phyloP scores from a whole-genome alignment of 2,329 filamentous ascomycete genomes.

The Sclerotinia sclerotiorum region DNA sequence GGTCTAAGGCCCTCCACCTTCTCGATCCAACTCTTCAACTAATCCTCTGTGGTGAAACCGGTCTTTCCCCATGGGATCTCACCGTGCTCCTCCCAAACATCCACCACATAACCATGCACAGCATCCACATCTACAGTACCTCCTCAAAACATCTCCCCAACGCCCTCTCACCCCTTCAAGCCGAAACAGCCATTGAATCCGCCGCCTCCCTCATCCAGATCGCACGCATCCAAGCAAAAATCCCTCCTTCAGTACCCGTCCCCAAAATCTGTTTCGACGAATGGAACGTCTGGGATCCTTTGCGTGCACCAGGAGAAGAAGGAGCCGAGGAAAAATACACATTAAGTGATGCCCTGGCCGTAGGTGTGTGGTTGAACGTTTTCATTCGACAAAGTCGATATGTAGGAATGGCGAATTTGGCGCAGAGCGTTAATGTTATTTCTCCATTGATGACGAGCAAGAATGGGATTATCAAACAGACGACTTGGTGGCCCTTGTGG shows the following conservation, averaged over 20 bases:
- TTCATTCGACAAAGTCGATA: slow-evolving; percentile 62
- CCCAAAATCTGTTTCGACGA: slow-evolving; percentile 69
- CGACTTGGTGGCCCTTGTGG: slow-evolving; percentile 63
- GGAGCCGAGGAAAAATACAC: slow-evolving; percentile 65
- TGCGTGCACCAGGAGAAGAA: slow-evolving; percentile 59
- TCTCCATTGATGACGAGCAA: slow-evolving; percentile 63
- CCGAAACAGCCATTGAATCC: slow-evolving; percentile 65
- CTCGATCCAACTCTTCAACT: slow-evolving; percentile 60
- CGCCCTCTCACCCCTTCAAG: slow-evolving; percentile 56
- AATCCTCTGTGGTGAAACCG: slow-evolving; percentile 64
- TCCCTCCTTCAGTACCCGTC: slow-evolving; percentile 38
- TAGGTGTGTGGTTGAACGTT: slow-evolving; percentile 62
- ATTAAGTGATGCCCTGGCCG: slow-evolving; percentile 62
- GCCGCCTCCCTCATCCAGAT: slow-evolving; percentile 61
- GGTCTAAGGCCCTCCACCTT: slow-evolving; percentile 58
- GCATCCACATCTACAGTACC: slow-evolving; percentile 65
- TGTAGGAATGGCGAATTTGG: slow-evolving; percentile 66
- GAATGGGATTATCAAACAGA: slow-evolving; percentile 59
- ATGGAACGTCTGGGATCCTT: slow-evolving; percentile 69
- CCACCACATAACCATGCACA: slow-evolving; percentile 64
- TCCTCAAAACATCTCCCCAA: slow-evolving; percentile 48
- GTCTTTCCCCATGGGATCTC: slow-evolving; percentile 61
- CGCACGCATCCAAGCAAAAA: slow-evolving; percentile 57
- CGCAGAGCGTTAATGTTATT: slow-evolving; percentile 68
- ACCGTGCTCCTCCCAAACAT: slow-evolving; percentile 62